Percentiles rank a stretch among this genome's conserved stretches.
These are phyloP conservation scores for Chlamydomonas applanata DNA, from an alignment of 139 green algal genomes.

Conservation along the genomic window DNA sequence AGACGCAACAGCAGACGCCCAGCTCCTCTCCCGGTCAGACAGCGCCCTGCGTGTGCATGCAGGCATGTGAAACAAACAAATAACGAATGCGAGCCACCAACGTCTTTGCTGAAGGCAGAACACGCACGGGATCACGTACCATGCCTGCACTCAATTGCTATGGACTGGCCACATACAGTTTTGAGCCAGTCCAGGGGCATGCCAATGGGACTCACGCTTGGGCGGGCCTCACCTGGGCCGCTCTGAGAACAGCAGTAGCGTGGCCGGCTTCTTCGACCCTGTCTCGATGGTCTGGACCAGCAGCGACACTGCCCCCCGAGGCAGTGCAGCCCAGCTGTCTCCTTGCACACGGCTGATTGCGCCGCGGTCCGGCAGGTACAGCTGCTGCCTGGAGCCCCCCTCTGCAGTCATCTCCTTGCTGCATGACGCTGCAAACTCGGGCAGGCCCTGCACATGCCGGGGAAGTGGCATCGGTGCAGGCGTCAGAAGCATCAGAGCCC, in stretches of 20 bases:
- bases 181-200: too few species aligned
- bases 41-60: slow-evolving; percentile 44
- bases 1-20: slow-evolving; percentile 49
- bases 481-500: too few species aligned
- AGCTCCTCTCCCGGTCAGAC: slow-evolving; percentile 56
- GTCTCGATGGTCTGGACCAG: slow-evolving; percentile 28
- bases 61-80: too few species aligned
- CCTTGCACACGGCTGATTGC: slow-evolving; percentile 13
- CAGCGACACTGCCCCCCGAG: slow-evolving; percentile 28
- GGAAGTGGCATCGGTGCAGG: not conserved
- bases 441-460: not conserved
- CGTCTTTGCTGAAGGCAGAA: too few species aligned
- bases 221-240: slow-evolving; percentile 37
- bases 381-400: not conserved
- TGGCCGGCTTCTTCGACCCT: slow-evolving; percentile 14
- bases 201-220: too few species aligned
- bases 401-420: not conserved
- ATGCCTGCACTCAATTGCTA: too few species aligned
- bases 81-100: too few species aligned
- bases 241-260: slow-evolving; percentile 60
- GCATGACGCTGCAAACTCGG: not conserved
- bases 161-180: too few species aligned
- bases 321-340: slow-evolving; percentile 24
- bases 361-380: slow-evolving; percentile 40
- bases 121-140: too few species aligned